phyloP scores from a whole-genome alignment of 805 yeast species.

The Torulaspora indica region DNA sequence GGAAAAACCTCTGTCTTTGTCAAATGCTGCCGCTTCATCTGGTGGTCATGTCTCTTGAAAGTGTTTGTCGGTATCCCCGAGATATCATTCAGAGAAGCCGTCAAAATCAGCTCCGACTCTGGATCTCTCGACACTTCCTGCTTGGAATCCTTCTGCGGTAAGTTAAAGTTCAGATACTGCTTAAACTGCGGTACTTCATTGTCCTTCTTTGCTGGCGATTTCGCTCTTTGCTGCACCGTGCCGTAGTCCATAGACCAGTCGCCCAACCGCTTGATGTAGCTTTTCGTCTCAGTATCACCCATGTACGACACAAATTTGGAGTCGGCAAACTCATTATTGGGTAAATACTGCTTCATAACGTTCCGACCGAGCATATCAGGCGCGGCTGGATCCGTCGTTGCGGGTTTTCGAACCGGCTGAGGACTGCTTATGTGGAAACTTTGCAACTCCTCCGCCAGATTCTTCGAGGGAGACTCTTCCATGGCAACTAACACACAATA shows the following conservation, averaged over 20 bases:
- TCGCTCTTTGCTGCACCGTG: constrained; percentile 22
- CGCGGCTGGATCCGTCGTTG: neutral
- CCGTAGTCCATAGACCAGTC: constrained; percentile 29
- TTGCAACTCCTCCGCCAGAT: constrained; percentile 21
- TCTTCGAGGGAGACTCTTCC: constrained; percentile 16
- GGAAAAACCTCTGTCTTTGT: neutral
- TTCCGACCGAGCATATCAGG: neutral
- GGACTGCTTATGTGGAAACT: constrained; percentile 28
- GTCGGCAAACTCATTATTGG: constrained; percentile 20
- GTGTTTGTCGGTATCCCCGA: constrained; percentile 31
- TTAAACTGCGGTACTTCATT: constrained; percentile 28
- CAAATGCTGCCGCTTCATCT: neutral
- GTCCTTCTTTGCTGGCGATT: constrained; percentile 8
- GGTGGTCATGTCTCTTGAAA: constrained; percentile 22
- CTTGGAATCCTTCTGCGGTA: neutral
- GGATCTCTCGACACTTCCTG: constrained; percentile 11
- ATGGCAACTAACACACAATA: neutral
- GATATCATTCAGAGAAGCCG: constrained; percentile 29
- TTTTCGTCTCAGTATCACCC: constrained; percentile 14
- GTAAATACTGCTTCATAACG: constrained; percentile 16
- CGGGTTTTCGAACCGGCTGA: neutral
- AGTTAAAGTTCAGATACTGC: constrained; percentile 17
- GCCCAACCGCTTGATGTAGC: constrained; percentile 18
- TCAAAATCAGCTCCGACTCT: constrained; percentile 22
- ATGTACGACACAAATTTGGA: constrained; percentile 16